phyloP scores from a whole-genome alignment of 192 early-diverging fungal species.

The Coemansia biformis region DNA sequence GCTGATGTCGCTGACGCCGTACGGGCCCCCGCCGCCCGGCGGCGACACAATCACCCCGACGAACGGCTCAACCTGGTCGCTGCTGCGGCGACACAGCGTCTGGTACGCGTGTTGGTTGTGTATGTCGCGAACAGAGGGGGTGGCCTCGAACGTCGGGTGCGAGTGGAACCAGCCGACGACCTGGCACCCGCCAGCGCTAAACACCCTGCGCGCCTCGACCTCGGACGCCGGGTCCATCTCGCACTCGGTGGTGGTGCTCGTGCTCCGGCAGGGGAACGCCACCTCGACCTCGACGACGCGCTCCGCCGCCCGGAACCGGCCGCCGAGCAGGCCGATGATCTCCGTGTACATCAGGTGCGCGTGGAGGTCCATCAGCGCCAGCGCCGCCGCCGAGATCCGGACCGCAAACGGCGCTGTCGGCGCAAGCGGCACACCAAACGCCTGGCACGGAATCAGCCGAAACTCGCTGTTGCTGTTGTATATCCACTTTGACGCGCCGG shows the following conservation, averaged over 20 bases:
- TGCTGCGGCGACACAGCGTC: constrained; percentile 61
- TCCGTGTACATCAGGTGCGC: constrained; percentile 86
- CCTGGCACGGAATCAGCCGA: constrained; percentile 29
- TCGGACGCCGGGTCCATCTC: constrained; percentile 92
- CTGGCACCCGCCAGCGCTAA: constrained; percentile 54
- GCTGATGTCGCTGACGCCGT: constrained; percentile 43
- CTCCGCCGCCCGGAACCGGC: constrained; percentile 54
- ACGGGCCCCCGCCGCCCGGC: constrained; percentile 52
- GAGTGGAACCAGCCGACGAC: constrained; percentile 97
- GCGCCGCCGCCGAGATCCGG: constrained; percentile 23
- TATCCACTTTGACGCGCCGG: not conserved
- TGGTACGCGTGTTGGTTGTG: constrained; percentile 87
- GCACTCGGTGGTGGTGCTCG: constrained; percentile 82
- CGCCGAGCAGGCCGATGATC: constrained; percentile 90
- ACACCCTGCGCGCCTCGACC: constrained; percentile 72
- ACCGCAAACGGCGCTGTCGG: constrained; percentile 15
- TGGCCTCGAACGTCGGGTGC: constrained; percentile 88
- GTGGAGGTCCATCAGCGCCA: constrained; percentile 91
- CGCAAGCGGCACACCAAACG: constrained; percentile 3
- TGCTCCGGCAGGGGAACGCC: constrained; percentile 76
- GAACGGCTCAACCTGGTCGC: constrained; percentile 76
- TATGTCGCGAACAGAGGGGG: constrained; percentile 84
- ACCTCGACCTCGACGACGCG: constrained; percentile 55
- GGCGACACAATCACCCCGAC: constrained; percentile 85
- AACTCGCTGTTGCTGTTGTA: constrained; percentile 29